Percentiles rank a stretch among this genome's conserved stretches.
phyloP scores from a whole-genome alignment of 2,329 filamentous ascomycete species.

The Neofusicoccum umdonicola region DNA sequence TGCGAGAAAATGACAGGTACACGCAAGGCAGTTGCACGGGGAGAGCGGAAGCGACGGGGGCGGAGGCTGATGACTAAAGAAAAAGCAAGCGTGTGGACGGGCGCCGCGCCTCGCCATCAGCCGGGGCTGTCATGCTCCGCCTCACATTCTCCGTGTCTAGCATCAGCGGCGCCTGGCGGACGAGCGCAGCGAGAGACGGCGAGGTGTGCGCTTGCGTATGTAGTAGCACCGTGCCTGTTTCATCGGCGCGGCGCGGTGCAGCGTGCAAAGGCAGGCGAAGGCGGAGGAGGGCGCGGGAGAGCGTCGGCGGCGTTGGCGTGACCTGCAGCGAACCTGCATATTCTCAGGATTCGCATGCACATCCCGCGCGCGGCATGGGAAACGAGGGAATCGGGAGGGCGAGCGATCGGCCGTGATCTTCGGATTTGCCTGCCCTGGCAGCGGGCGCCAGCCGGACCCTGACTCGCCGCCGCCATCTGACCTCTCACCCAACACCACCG shows the following conservation, averaged over 20 bases:
- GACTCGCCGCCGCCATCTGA: conserved; percentile 8
- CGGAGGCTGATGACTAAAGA: neutral
- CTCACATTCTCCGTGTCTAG: neutral
- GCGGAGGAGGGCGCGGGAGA: neutral
- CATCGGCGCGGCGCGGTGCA: neutral
- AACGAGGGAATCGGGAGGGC: neutral
- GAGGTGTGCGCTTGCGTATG: neutral
- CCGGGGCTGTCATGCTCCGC: conserved; percentile 12
- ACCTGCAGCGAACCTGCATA: neutral
- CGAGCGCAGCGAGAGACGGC: neutral
- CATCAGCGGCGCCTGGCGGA: neutral
- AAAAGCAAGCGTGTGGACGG: neutral
- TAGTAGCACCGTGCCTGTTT: conserved; percentile 8
- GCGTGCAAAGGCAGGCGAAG: neutral
- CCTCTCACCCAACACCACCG: conserved; percentile 11
- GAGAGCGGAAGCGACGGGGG: neutral
- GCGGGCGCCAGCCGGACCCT: neutral
- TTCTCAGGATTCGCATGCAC: neutral
- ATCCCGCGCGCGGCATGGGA: neutral
- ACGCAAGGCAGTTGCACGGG: neutral
- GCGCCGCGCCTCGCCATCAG: neutral
- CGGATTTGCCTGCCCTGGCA: no score
- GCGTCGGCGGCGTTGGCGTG: neutral
- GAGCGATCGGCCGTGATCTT: neutral
- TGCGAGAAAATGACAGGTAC: neutral